A percentile compares a stretch with the other conserved stretches of the same genome.
Conservation (phyloP, 257 asterid genomes). For the Petunia axillaris region DNA sequence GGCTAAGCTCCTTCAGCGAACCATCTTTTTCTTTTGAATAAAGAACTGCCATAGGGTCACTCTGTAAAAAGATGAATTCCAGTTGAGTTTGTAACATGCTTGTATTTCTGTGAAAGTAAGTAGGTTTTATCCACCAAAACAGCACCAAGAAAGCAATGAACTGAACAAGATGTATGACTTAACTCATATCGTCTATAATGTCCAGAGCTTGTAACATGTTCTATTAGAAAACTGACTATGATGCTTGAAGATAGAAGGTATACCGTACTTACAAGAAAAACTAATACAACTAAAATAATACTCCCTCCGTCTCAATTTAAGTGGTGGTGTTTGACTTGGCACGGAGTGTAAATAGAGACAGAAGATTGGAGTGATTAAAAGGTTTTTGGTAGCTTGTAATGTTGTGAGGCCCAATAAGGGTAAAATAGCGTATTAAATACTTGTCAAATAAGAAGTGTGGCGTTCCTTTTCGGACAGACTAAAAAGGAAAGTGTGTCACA, state of each 20-base stretch:
- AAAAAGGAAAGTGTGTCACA: too few species aligned
- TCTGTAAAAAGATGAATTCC: slow-evolving; percentile 56
- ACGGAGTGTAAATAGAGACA: too few species aligned
- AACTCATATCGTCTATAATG: not conserved
- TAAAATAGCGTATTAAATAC: too few species aligned
- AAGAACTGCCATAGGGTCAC: slow-evolving; percentile 93
- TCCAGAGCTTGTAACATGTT: not conserved
- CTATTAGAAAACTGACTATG: not conserved
- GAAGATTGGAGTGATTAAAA: too few species aligned
- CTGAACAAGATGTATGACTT: slow-evolving; percentile 3
- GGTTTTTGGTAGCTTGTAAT: too few species aligned
- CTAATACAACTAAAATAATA: not conserved
- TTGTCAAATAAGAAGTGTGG: too few species aligned
- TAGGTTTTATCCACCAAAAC: not conserved
- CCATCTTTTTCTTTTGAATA: slow-evolving; percentile 79
- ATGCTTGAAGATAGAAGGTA: not conserved
- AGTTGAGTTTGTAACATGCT: slow-evolving; percentile 31
- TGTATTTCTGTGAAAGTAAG: not conserved
- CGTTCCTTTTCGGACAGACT: too few species aligned
- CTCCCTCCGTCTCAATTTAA: too few species aligned
- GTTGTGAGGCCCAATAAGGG: too few species aligned
- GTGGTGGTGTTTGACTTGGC: too few species aligned
- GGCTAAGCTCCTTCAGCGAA: slow-evolving; percentile 81
- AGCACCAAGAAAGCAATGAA: slow-evolving; percentile 22
- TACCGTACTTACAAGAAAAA: not conserved